A percentile compares a stretch with the other conserved stretches of the same genome.
Evolutionary conservation across 768 basidiomycete species (phyloP).

Genomic region (Tubosaeta brunneosetosa): DNA sequence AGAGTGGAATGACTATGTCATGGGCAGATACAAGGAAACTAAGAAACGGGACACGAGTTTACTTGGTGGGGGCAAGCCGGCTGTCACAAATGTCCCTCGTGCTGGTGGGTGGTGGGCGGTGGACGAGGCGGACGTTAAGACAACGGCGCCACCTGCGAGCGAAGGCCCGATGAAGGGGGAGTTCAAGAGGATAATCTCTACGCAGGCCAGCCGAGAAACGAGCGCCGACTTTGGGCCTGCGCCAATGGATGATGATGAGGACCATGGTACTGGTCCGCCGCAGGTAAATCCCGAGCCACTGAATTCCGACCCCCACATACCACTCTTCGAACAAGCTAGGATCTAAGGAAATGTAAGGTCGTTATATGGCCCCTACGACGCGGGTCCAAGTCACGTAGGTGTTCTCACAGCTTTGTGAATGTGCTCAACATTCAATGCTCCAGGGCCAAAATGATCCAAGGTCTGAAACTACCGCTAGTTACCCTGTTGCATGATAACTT

Average conservation of each 20-base stretch:
- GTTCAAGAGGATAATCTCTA: slow-evolving; percentile 47
- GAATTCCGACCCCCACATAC: too few relatives aligned
- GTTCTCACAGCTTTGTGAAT: too few relatives aligned
- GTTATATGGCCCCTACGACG: too few relatives aligned
- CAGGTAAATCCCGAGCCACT: too few relatives aligned
- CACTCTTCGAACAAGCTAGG: too few relatives aligned
- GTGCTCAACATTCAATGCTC: too few relatives aligned
- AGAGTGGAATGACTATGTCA: slow-evolving; percentile 84
- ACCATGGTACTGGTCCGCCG: slow-evolving; percentile 40
- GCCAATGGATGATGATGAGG: slow-evolving; percentile 45
- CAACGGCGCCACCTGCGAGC: slow-evolving; percentile 19
- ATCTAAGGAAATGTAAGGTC: too few relatives aligned
- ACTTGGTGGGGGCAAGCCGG: too few relatives aligned
- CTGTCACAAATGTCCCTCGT: slow-evolving; percentile 36
- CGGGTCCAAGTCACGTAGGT: too few relatives aligned
- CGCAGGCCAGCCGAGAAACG: slow-evolving; percentile 42
- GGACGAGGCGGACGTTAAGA: slow-evolving; percentile 54
- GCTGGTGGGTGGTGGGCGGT: slow-evolving; percentile 54
- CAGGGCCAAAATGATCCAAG: too few relatives aligned
- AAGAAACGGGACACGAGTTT: slow-evolving; percentile 74
- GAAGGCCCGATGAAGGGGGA: slow-evolving; percentile 43
- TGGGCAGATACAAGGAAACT: slow-evolving; percentile 79
- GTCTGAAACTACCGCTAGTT: too few relatives aligned
- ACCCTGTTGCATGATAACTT: too few relatives aligned
- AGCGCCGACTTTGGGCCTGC: slow-evolving; percentile 65